Conservation (phyloP, 306 rosid genomes). For the Lathyrus sativus region DNA sequence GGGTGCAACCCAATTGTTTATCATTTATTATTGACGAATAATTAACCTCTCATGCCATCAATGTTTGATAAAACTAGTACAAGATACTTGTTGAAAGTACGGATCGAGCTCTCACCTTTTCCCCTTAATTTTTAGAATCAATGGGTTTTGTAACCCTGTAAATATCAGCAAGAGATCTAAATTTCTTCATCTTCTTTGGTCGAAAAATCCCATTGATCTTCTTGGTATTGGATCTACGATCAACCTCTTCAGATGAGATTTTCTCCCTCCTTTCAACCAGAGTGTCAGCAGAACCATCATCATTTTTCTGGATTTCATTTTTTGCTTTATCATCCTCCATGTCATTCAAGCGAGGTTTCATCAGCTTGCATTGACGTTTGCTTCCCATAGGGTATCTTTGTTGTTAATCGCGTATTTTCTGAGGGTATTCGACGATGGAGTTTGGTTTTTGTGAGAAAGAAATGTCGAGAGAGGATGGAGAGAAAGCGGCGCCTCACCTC, state of each 20-base stretch:
- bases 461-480: too few species aligned
- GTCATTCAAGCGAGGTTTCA: background rate
- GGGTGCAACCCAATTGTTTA: background rate
- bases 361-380: background rate
- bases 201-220: conserved; percentile 14
- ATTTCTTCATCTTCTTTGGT: conserved; percentile 49
- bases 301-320: too few species aligned
- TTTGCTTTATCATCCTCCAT: background rate
- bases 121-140: background rate
- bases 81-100: background rate
- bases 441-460: too few species aligned
- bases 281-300: conserved; percentile 2
- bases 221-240: conserved; percentile 7
- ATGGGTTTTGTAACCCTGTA: conserved; percentile 47
- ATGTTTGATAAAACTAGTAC: background rate
- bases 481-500: too few species aligned
- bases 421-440: background rate
- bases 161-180: conserved; percentile 50
- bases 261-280: conserved; percentile 14
- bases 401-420: background rate
- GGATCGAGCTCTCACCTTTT: conserved; percentile 4
- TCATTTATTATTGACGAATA: background rate
- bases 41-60: background rate
- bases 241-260: conserved; percentile 15
- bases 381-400: background rate